These are phyloP conservation scores for Microstegium vimineum DNA, from an alignment of 176 grass and related monocot species.

Conservation along the genomic window DNA sequence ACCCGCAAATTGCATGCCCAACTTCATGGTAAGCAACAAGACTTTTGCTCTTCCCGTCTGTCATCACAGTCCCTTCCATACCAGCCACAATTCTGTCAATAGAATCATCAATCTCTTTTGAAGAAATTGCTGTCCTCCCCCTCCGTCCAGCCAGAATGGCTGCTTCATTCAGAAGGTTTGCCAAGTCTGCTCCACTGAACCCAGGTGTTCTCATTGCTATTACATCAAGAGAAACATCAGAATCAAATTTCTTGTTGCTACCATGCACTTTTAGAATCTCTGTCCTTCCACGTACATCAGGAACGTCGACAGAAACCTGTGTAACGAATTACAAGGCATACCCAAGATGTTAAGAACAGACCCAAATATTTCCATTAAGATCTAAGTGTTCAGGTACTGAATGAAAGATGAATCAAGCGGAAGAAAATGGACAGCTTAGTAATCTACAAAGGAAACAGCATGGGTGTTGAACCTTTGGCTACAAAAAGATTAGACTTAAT, in stretches of 20 bases:
- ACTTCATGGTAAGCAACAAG: conserved; percentile 99
- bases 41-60: conserved; percentile 97
- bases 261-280: conserved; percentile 96
- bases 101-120: conserved; percentile 97
- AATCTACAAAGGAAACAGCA: not conserved
- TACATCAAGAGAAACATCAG: conserved; percentile 94
- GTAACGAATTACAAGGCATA: conserved; percentile 13
- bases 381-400: not conserved
- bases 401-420: not conserved
- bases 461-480: not conserved
- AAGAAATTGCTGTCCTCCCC: conserved; percentile 78
- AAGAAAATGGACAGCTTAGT: not conserved
- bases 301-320: conserved; percentile 93
- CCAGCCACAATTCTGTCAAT: conserved; percentile 99
- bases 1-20: conserved; percentile 98
- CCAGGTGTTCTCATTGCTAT: conserved; percentile 99
- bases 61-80: conserved; percentile 99
- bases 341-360: not conserved
- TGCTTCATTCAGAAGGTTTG: conserved; percentile 96
- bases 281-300: conserved; percentile 92
- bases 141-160: conserved; percentile 88
- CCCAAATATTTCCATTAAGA: not conserved
- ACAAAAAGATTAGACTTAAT: not conserved
- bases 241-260: conserved; percentile 92
- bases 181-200: conserved; percentile 98